Conservation (phyloP, 225 moss, liverwort and hornwort genomes). For the Polytrichum commune region DNA sequence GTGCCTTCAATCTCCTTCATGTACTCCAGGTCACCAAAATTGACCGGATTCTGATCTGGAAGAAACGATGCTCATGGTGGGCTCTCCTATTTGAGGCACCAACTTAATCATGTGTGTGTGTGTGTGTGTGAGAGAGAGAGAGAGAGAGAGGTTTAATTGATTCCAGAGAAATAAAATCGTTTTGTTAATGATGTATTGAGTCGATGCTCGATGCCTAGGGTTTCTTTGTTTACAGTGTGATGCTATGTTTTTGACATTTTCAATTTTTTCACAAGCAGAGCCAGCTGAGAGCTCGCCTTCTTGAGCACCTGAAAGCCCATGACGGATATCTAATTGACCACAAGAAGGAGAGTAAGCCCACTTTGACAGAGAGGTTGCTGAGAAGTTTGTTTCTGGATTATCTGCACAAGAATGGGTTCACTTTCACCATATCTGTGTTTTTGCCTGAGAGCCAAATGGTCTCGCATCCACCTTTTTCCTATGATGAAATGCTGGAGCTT, state of each 20-base stretch:
- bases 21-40: too few species aligned
- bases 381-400: slow-evolving; percentile 89
- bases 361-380: slow-evolving; percentile 63
- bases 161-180: not conserved
- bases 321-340: slow-evolving; percentile 42
- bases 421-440: slow-evolving; percentile 84
- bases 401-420: slow-evolving; percentile 61
- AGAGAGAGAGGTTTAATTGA: not conserved
- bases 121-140: too few species aligned
- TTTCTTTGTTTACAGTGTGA: not conserved
- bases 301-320: slow-evolving; percentile 68
- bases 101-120: too few species aligned
- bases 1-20: too few species aligned
- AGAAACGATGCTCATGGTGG: too few species aligned
- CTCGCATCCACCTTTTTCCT: slow-evolving; percentile 65
- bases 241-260: not conserved
- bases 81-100: too few species aligned
- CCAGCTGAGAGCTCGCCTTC: slow-evolving; percentile 76
- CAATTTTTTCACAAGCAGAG: slow-evolving; percentile 31
- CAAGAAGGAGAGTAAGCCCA: slow-evolving; percentile 47
- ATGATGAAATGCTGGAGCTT: slow-evolving; percentile 78
- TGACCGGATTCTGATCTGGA: too few species aligned
- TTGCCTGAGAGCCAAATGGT: slow-evolving; percentile 81
- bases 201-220: too few species aligned
- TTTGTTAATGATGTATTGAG: too few species aligned